Evolutionary conservation across 805 yeast genomes (phyloP), one percentile per base, ranked within the genome.

Genomic region (Phaffomyces antillensis): DNA sequence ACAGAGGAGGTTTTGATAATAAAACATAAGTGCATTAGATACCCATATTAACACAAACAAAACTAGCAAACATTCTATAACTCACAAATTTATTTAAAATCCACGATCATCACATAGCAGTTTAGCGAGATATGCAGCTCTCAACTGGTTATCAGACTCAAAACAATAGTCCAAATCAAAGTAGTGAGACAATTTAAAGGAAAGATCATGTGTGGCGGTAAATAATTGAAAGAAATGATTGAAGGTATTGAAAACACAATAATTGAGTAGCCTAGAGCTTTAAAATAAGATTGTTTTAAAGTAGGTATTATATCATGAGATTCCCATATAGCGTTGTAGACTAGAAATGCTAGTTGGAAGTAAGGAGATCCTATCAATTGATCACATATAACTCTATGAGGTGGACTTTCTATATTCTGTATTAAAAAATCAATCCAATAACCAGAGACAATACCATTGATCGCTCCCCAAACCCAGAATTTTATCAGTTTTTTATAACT

Each of bases 171-270:
- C 79, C 84, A 81, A 1, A 77, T 46, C 51, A 80, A 66, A 42
- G 70, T 73, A 16, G 79, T 78, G 37, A 76, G 53, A 53, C 85
- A 79, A 50, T 77, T 80, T 43, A 74, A 67, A 2, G 83, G 81
- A 60, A 80, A 78, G 52, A 81, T 73, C 52, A 71, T 57, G n/a
- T 67, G 59, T 31, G 67, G 64, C 0, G 77, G 79, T 11, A 79
- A 59, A 37, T 72, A 64, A 18, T 68, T 65, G 56, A 81, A 81
- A 47, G 75, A 67, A 35, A 72, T 48, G 9, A 72, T 60, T 13
- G 83, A 76, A 43, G 77, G 73, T 36, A 74, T 61, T 3, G 86
- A 85, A 83, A 85, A 81, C 42, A 72, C 69, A 55, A 76, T 61
- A 54, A 74, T 78, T 32, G 81, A 72, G 45, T 73, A 70, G 44